Evolutionary conservation across 2,329 filamentous ascomycete genomes (phyloP), one percentile per base, ranked within the genome.

Genomic region (Penicillium palitans): DNA sequence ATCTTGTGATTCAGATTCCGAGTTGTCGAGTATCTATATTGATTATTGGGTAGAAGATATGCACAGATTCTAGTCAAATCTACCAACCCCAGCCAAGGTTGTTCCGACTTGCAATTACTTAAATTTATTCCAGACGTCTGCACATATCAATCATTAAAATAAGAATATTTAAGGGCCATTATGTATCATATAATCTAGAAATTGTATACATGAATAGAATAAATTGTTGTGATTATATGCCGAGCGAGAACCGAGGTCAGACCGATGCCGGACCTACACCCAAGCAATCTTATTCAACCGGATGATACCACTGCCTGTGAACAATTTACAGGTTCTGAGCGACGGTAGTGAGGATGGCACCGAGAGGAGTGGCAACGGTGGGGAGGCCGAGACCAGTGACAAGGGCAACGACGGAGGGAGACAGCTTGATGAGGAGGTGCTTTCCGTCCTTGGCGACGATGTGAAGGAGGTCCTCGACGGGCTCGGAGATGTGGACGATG

Each of bases 351-450:
- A 74, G 58, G 51, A 74, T 52, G 25, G 55, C 39, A 42, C 72
- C 72, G 24, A 73, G 58, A n/a, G 72, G 59, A 44, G 58, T 60
- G 49, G 67, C 71, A 39, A 73, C 57, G 46, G 58, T 57, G 41
- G 65, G 59, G 17, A 72, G 68, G 25, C 70, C 68, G 15, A 72
- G 69, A 55, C 69, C 63, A 39, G 59, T 25, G 35, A 72, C 60
- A n/a, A 70, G 65, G 9, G 33, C 44, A 35, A 63, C 57, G 53
- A 71, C 63, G 24, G 66, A 62, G 37, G 70, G 69, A 56, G 60
- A 62, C 31, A 72, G 63, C 60, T 70, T 31, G 48, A 72, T 48
- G 44, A 72, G 67, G 53, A 72, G 65, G 49, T 66, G 35, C 56
- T 66, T 53, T 47, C 62, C 57, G 35, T 73, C 65, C n/a, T 61